Percentiles rank a stretch among this genome's conserved stretches.
Conservation (phyloP, 805 yeast genomes). For the Candida argentea region DNA sequence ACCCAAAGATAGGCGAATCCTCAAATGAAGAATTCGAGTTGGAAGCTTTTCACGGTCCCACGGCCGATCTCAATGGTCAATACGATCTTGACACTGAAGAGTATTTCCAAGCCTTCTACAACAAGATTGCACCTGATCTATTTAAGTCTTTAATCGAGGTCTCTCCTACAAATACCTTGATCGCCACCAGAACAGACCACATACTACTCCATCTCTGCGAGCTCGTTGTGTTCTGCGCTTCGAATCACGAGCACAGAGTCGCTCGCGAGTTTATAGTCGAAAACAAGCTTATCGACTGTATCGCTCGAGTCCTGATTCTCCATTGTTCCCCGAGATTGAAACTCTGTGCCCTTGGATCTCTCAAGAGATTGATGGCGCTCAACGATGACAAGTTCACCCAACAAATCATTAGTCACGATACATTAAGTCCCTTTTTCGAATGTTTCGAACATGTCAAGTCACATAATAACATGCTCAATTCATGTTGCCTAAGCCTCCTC, state of each 20-base stretch:
- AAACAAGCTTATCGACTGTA: conserved; percentile 46
- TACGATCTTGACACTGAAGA: conserved; percentile 26
- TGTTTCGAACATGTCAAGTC: conserved; percentile 39
- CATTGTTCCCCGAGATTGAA: conserved; percentile 41
- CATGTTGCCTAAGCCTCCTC: conserved; percentile 64
- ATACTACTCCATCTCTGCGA: conserved; percentile 54
- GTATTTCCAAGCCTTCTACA: conserved; percentile 54
- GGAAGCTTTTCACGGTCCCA: neutral
- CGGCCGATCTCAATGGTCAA: neutral
- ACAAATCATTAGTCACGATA: conserved; percentile 44
- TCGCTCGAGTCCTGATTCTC: conserved; percentile 38
- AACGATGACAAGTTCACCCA: conserved; percentile 55
- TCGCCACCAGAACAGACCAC: conserved; percentile 20
- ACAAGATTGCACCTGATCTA: conserved; percentile 46
- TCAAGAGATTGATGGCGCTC: conserved; percentile 49
- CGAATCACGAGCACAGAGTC: conserved; percentile 47
- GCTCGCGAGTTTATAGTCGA: conserved; percentile 58
- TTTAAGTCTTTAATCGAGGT: conserved; percentile 36
- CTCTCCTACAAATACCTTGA: neutral
- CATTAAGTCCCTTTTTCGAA: conserved; percentile 39
- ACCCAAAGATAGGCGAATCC: conserved; percentile 35
- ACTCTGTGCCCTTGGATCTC: conserved; percentile 58
- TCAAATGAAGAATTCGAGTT: conserved; percentile 5
- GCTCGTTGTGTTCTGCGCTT: conserved; percentile 54
- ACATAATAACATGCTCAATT: conserved; percentile 56